These are phyloP conservation scores for Bassia scoparia DNA, from an alignment of 148 eudicot species.

Conservation along the genomic window DNA sequence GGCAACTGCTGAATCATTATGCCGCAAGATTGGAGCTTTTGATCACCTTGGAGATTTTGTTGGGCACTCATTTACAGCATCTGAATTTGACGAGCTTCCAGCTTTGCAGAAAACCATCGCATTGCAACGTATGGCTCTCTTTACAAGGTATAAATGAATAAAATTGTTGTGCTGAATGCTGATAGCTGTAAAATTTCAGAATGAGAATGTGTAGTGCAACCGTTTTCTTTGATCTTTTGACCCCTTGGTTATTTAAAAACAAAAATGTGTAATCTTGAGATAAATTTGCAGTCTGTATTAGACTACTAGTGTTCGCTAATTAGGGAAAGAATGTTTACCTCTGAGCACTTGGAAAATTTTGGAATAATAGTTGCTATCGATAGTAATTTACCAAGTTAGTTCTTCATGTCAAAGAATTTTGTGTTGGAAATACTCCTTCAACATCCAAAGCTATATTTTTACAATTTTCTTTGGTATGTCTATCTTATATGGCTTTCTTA, in stretches of 20 bases:
- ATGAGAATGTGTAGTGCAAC: background rate
- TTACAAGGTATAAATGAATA: slow-evolving; percentile 54
- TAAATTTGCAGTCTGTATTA: background rate
- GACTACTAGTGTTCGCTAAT: background rate
- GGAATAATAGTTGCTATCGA: background rate
- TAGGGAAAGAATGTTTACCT: background rate
- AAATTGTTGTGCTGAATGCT: background rate
- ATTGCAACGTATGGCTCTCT: slow-evolving; percentile 83
- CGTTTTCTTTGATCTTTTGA: background rate
- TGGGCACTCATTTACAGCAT: slow-evolving; percentile 87
- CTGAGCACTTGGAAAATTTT: background rate
- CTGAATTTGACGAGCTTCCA: slow-evolving; percentile 95
- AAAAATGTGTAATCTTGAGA: background rate
- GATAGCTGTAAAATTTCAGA: background rate
- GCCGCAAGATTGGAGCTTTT: slow-evolving; percentile 85
- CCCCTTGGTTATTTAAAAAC: background rate
- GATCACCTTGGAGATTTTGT: slow-evolving; percentile 79
- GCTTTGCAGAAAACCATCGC: slow-evolving; percentile 84
- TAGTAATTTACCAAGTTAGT: background rate
- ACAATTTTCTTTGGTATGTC: background rate
- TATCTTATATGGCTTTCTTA: slow-evolving; percentile 22
- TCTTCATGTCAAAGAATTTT: background rate
- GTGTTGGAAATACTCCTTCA: background rate
- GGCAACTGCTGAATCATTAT: slow-evolving; percentile 94
- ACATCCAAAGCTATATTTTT: background rate